A percentile compares a stretch with the other conserved stretches of the same genome.
These are phyloP conservation scores for Moesziomyces sp. DNA, from an alignment of 1,284 basidiomycete species.

Conservation along the genomic window DNA sequence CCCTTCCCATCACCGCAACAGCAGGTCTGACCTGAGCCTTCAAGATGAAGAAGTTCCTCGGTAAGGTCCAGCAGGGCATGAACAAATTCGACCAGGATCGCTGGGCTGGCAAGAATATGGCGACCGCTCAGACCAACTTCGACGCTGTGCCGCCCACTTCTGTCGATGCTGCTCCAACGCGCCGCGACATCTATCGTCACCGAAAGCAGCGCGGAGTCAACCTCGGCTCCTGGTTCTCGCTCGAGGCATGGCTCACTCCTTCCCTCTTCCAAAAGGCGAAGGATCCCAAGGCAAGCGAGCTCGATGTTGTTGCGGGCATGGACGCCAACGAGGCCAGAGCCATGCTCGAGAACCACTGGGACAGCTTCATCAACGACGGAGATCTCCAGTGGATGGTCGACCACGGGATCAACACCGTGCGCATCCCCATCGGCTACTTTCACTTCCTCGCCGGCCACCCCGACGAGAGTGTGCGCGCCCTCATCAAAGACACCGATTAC, in stretches of 20 bases:
- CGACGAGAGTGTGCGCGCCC: slow-evolving; percentile 71
- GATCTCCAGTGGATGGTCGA: slow-evolving; percentile 75
- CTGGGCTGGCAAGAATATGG: background rate
- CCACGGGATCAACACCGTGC: slow-evolving; percentile 83
- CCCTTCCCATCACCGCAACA: background rate
- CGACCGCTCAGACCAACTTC: slow-evolving; percentile 8
- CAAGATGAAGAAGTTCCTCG: slow-evolving; percentile 46
- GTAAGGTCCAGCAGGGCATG: slow-evolving; percentile 30
- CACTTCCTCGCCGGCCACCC: slow-evolving; percentile 84
- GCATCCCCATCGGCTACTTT: slow-evolving; percentile 76
- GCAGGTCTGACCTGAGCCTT: background rate
- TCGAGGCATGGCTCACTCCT: slow-evolving; percentile 67
- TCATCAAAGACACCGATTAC: slow-evolving; percentile 81
- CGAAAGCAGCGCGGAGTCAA: slow-evolving; percentile 85
- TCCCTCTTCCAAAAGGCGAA: slow-evolving; percentile 55
- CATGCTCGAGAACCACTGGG: slow-evolving; percentile 82
- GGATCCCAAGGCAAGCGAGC: slow-evolving; percentile 61
- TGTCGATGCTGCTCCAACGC: slow-evolving; percentile 29
- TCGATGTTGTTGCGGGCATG: slow-evolving; percentile 77
- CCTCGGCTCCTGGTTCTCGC: slow-evolving; percentile 73
- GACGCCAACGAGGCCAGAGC: slow-evolving; percentile 71
- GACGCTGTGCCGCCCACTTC: slow-evolving; percentile 34
- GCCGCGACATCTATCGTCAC: slow-evolving; percentile 73
- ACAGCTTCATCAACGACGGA: slow-evolving; percentile 70
- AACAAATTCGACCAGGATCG: slow-evolving; percentile 28